Evolutionary conservation across 2,329 filamentous ascomycete genomes (phyloP), one percentile per base, ranked within the genome.

Genomic region (Penicillium sp.): DNA sequence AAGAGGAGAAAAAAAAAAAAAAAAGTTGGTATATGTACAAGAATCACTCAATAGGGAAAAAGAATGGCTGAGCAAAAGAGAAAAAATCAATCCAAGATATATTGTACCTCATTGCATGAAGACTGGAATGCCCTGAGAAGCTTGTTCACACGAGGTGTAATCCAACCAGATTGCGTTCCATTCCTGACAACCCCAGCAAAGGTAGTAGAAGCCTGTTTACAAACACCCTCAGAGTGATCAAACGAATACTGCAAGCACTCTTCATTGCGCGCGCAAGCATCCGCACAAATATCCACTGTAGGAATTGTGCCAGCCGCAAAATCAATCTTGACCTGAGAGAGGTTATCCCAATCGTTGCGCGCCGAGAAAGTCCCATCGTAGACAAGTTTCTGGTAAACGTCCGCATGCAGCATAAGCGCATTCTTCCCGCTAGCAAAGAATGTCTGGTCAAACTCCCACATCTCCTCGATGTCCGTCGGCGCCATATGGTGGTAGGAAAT

Each of bases 401-500:
- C 67, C 7, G 58, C 57, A 49, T 69, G 67, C 10, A 69, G 41
- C 16, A 69, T 45, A 10, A 66, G 48, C 2, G 58, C 54, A 17
- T 67, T 67, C 36, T 66, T 65, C n/a, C 57, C 85, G 67, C 85
- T 85, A 69, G 82, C 80, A 70, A 85, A 85, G 64, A 82, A 75
- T 1, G 43, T 55, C 19, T 69, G 70, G 55, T 82, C 76, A 28
- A 81, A 75, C 10, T 67, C 67, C 64, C 72, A 76, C 48, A 82
- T 66, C 10, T 69, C 66, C n/a, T 69, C 65, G 9, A 76, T 74
- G 30, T 80, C 73, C 1, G 69, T 61, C 0, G 74, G 68, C 0
- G 68, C 65, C 42, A 82, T 69, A 61, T 80, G 78, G 56, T 82
- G 79, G 61, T 80, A 82, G 4, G 78, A 71, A 3, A 78, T 71